These are phyloP conservation scores for Melastoma candidum DNA, from an alignment of 441 rosid genomes.

Conservation along the genomic window DNA sequence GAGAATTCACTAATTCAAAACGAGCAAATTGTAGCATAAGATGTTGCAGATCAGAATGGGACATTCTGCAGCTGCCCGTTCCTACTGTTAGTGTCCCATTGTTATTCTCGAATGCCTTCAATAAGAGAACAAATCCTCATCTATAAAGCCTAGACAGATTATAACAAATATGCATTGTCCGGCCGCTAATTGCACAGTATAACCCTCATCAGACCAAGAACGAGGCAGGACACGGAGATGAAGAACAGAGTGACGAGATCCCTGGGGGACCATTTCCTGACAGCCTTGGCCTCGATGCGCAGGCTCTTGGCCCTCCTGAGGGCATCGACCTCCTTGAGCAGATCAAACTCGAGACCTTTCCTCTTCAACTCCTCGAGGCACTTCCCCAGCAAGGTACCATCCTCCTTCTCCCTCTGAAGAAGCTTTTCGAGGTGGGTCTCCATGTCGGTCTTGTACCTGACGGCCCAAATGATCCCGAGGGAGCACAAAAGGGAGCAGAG, in stretches of 20 bases:
- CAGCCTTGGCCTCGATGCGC: constrained; percentile 52
- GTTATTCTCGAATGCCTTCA: background rate
- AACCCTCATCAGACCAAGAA: constrained; percentile 60
- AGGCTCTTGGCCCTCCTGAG: constrained; percentile 84
- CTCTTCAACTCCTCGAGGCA: constrained; percentile 90
- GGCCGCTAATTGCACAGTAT: constrained; percentile 40
- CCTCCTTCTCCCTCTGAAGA: constrained; percentile 81
- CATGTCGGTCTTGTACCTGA: constrained; percentile 71
- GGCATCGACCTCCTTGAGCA: constrained; percentile 86
- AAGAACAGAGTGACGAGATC: constrained; percentile 70
- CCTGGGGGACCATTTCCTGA: constrained; percentile 72
- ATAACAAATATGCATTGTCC: too few species aligned
- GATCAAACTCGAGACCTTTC: constrained; percentile 83
- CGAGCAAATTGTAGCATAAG: too few species aligned
- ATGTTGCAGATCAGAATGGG: constrained; percentile 22
- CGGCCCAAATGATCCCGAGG: constrained; percentile 69
- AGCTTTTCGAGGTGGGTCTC: constrained; percentile 71
- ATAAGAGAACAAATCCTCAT: constrained; percentile 5
- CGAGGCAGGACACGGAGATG: constrained; percentile 62
- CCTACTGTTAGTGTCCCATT: too few species aligned
- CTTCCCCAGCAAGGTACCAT: constrained; percentile 59
- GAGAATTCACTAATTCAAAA: too few species aligned
- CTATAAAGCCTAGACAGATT: background rate
- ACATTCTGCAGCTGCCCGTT: constrained; percentile 22
- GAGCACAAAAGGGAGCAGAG: constrained; percentile 59